Percentiles rank a stretch among this genome's conserved stretches.
Evolutionary conservation across 2,329 filamentous ascomycete species (phyloP).

Genomic region (Zymoseptoria crescenta): DNA sequence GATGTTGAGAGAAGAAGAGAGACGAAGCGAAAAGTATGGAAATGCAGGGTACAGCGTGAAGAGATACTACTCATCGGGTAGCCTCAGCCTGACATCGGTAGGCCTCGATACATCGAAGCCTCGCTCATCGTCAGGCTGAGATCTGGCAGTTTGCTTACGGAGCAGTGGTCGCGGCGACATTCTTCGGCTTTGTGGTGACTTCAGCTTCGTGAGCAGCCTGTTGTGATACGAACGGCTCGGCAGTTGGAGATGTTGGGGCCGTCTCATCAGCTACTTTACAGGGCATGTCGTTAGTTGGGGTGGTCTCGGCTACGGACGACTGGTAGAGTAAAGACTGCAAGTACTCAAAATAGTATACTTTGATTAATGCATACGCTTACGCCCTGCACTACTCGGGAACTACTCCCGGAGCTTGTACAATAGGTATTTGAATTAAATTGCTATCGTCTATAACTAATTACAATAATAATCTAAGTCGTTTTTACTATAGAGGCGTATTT

Average conservation of each 20-base stretch:
- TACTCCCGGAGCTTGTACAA: not conserved
- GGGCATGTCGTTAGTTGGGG: not conserved
- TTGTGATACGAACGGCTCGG: not conserved
- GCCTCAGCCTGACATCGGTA: not conserved
- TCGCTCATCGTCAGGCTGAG: not conserved
- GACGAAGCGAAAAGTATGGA: not conserved
- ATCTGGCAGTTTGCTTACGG: not conserved
- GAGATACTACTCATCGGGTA: not conserved
- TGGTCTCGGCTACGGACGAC: too few species aligned
- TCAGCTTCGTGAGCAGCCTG: not conserved
- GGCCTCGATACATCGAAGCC: not conserved
- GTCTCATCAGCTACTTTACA: not conserved
- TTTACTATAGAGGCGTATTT: not conserved
- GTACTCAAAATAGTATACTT: too few species aligned
- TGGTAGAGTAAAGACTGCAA: too few species aligned
- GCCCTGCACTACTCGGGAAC: too few species aligned
- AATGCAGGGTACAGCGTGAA: not conserved
- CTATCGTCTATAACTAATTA: not conserved
- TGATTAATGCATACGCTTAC: too few species aligned
- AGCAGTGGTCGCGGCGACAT: not conserved
- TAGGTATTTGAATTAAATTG: not conserved
- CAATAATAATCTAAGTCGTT: not conserved
- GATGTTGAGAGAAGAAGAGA: not conserved
- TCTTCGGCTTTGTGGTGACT: not conserved
- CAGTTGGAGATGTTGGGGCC: not conserved